A percentile compares a stretch with the other conserved stretches of the same genome.
Conservation (phyloP, 164 flowering plant species). For the Kalanchoe fedtschenkoi region DNA sequence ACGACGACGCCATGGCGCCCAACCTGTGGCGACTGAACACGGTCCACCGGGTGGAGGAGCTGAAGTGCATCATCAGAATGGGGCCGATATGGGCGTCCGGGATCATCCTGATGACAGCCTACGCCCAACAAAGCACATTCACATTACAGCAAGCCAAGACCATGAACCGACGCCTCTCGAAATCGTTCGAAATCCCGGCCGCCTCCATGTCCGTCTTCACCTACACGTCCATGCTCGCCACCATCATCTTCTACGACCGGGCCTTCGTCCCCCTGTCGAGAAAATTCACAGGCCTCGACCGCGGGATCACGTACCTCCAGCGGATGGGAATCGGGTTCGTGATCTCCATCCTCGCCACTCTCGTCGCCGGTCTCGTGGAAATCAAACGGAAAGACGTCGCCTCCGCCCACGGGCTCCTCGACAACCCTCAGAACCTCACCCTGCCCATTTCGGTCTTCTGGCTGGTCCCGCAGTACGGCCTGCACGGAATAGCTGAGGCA, state of each 20-base stretch:
- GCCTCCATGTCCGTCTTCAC: slow-evolving; percentile 76
- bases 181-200: slow-evolving; percentile 61
- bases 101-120: slow-evolving; percentile 58
- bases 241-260: slow-evolving; percentile 60
- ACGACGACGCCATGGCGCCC: slow-evolving; percentile 26
- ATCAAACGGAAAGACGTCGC: slow-evolving; percentile 46
- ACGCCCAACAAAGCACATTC: slow-evolving; percentile 65
- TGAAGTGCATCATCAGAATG: slow-evolving; percentile 65
- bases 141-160: slow-evolving; percentile 66
- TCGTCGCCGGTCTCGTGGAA: slow-evolving; percentile 63
- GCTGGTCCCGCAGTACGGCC: slow-evolving; percentile 63
- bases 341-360: slow-evolving; percentile 50
- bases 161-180: slow-evolving; percentile 52
- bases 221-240: slow-evolving; percentile 42
- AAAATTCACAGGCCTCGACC: slow-evolving; percentile 54
- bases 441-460: slow-evolving; percentile 58
- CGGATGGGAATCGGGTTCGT: slow-evolving; percentile 70
- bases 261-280: slow-evolving; percentile 41
- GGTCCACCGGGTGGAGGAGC: slow-evolving; percentile 75
- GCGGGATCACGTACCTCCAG: slow-evolving; percentile 61
- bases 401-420: slow-evolving; percentile 22
- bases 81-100: slow-evolving; percentile 80
- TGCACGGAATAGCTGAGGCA: slow-evolving; percentile 72
- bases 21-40: slow-evolving; percentile 64
- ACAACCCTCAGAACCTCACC: slow-evolving; percentile 14